These are phyloP conservation scores for Copromyces sp. DNA, from an alignment of 495 filamentous ascomycete species.

Conservation along the genomic window DNA sequence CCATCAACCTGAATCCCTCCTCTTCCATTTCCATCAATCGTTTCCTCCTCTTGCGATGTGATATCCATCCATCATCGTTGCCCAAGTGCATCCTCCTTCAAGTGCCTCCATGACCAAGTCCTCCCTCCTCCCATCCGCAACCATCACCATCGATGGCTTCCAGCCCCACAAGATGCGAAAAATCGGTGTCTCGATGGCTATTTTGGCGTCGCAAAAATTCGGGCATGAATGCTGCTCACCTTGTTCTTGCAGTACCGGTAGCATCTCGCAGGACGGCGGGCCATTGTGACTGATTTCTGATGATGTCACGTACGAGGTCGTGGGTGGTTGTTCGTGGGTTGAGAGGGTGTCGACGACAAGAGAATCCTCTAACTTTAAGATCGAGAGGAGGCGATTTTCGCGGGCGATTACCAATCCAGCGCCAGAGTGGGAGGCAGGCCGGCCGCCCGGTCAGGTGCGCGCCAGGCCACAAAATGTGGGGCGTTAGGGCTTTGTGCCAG, in stretches of 20 bases:
- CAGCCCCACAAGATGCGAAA: background rate
- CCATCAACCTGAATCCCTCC: background rate
- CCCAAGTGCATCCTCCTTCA: background rate
- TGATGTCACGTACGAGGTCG: conserved; percentile 33
- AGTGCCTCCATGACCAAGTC: background rate
- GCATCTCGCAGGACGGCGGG: conserved; percentile 94
- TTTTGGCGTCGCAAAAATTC: conserved; percentile 4
- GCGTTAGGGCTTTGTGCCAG: conserved; percentile 32
- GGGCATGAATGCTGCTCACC: conserved; percentile 46
- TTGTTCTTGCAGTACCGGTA: conserved; percentile 99
- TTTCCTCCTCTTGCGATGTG: background rate
- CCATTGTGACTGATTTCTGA: conserved; percentile 71
- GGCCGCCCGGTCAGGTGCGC: background rate
- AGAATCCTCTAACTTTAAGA: conserved; percentile 24
- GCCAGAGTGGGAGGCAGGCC: conserved; percentile 8
- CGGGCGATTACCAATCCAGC: conserved; percentile 25
- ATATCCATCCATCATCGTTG: background rate
- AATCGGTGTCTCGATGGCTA: background rate
- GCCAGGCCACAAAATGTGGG: conserved; percentile 19
- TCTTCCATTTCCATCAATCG: background rate
- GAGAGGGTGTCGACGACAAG: conserved; percentile 22
- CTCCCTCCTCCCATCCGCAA: background rate
- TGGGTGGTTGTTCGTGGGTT: conserved; percentile 28
- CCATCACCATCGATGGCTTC: background rate
- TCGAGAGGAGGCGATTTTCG: conserved; percentile 28